These are phyloP conservation scores for Neurospora sp. DNA, from an alignment of 495 filamentous ascomycete genomes.

Conservation along the genomic window DNA sequence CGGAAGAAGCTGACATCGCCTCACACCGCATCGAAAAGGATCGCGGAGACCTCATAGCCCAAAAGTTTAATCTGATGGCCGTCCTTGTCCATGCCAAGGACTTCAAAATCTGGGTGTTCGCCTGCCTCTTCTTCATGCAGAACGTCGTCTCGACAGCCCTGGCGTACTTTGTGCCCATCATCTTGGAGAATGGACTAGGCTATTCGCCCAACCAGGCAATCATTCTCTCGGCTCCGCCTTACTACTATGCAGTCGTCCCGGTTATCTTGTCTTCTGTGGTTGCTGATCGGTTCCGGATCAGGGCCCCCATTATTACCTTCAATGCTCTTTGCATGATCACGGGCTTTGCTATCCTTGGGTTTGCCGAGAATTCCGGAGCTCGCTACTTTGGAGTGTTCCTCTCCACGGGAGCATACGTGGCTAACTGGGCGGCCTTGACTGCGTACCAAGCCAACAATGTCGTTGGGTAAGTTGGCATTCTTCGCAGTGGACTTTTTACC, in stretches of 20 bases:
- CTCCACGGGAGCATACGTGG: slow-evolving; percentile 67
- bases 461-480: slow-evolving; percentile 24
- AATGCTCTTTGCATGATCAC: slow-evolving; percentile 61
- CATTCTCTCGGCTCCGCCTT: slow-evolving; percentile 64
- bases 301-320: slow-evolving; percentile 63
- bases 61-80: slow-evolving; percentile 50
- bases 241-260: slow-evolving; percentile 65
- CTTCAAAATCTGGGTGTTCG: slow-evolving; percentile 64
- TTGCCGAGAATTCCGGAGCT: slow-evolving; percentile 54
- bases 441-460: slow-evolving; percentile 67
- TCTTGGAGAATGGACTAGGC: slow-evolving; percentile 60
- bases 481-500: background rate
- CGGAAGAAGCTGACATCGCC: slow-evolving; percentile 47
- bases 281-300: slow-evolving; percentile 53
- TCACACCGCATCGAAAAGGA: slow-evolving; percentile 50
- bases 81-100: slow-evolving; percentile 53
- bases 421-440: slow-evolving; percentile 70
- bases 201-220: slow-evolving; percentile 58
- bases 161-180: slow-evolving; percentile 64
- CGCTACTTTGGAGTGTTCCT: slow-evolving; percentile 67
- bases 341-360: slow-evolving; percentile 66
- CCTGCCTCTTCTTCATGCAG: slow-evolving; percentile 60
- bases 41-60: slow-evolving; percentile 53
- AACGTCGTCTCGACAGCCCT: slow-evolving; percentile 61
- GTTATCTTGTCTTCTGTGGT: slow-evolving; percentile 59